Percentiles rank a stretch among this genome's conserved stretches.
Conservation (phyloP, 768 basidiomycete species). For the Boletellus sp. region DNA sequence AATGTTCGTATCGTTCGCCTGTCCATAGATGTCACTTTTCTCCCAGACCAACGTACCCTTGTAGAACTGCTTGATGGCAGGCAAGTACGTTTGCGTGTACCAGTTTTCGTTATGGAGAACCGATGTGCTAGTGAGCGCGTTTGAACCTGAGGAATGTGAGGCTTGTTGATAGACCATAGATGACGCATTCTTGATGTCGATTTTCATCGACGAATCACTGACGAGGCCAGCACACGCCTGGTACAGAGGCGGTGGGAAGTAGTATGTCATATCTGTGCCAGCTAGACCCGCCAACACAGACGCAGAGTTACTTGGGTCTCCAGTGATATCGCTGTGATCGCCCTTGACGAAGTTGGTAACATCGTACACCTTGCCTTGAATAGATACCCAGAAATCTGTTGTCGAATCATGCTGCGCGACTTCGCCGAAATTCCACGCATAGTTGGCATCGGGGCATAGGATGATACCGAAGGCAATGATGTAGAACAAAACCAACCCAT, state of each 20-base stretch:
- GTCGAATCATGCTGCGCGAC: conserved; percentile 47
- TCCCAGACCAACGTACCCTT: conserved; percentile 61
- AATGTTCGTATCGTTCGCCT: conserved; percentile 36
- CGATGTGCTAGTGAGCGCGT: conserved; percentile 36
- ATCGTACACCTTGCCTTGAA: conserved; percentile 60
- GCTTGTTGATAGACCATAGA: conserved; percentile 39
- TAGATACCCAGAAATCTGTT: conserved; percentile 60
- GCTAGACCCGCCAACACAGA: conserved; percentile 51
- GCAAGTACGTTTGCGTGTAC: conserved; percentile 55
- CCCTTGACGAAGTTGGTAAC: conserved; percentile 55
- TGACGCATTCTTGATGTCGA: conserved; percentile 47
- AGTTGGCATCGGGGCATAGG: conserved; percentile 59
- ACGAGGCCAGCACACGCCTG: conserved; percentile 61
- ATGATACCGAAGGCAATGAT: conserved; percentile 60
- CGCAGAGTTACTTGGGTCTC: conserved; percentile 46
- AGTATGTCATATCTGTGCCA: conserved; percentile 58
- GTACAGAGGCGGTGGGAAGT: conserved; percentile 59
- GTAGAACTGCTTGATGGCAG: conserved; percentile 51
- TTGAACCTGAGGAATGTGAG: conserved; percentile 54
- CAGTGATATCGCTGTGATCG: conserved; percentile 60
- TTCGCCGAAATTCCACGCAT: conserved; percentile 52
- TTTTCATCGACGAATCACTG: conserved; percentile 37
- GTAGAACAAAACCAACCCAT: conserved; percentile 58
- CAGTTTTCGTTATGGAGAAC: conserved; percentile 41
- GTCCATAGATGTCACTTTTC: conserved; percentile 33